phyloP scores from a whole-genome alignment of 176 grass and related monocot species.

The Cocos nucifera region DNA sequence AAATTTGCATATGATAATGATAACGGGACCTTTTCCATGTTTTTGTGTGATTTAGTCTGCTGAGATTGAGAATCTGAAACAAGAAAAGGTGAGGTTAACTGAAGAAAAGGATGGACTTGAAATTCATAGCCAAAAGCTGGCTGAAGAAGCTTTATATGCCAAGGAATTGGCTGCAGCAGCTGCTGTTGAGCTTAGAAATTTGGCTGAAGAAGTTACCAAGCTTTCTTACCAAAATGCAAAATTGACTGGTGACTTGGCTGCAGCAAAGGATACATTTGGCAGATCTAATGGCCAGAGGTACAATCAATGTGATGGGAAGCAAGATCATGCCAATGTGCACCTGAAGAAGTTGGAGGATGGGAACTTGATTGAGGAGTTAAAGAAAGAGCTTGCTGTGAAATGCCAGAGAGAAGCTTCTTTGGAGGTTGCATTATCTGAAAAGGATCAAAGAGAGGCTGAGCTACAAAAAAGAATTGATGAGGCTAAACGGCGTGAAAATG shows the following conservation, averaged over 20 bases:
- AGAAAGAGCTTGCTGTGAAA: constrained; percentile 77
- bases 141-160: constrained; percentile 88
- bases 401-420: constrained; percentile 79
- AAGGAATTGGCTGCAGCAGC: constrained; percentile 96
- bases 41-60: constrained; percentile 33
- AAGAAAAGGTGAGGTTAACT: constrained; percentile 62
- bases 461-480: constrained; percentile 70
- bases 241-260: constrained; percentile 42
- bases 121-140: constrained; percentile 75
- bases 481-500: constrained; percentile 56
- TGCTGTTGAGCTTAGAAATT: constrained; percentile 83
- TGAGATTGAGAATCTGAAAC: constrained; percentile 93
- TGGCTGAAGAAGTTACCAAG: constrained; percentile 97
- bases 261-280: constrained; percentile 34
- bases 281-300: constrained; percentile 14
- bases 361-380: constrained; percentile 64
- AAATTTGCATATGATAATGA: too few relatives aligned
- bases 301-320: constrained; percentile 13
- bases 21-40: too few relatives aligned
- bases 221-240: constrained; percentile 92
- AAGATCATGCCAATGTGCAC: constrained; percentile 17
- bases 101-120: constrained; percentile 91
- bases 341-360: constrained; percentile 41
- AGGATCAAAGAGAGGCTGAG: constrained; percentile 57
- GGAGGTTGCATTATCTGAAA: constrained; percentile 62